phyloP scores from a whole-genome alignment of 768 basidiomycete genomes.

The Pulveroboletus frians region DNA sequence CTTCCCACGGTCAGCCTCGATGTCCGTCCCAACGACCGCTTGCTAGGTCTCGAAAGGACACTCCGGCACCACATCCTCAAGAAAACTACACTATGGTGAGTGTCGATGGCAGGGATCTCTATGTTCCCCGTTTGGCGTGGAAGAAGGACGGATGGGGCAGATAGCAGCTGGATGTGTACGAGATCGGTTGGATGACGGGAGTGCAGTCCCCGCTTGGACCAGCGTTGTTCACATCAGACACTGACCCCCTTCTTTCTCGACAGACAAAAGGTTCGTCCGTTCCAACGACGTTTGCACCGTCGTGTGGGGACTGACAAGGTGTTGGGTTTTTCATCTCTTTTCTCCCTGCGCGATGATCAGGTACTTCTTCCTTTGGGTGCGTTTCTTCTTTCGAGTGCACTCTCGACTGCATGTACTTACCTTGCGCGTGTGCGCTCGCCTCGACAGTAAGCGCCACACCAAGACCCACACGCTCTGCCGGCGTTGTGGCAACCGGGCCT shows the following conservation, averaged over 20 bases:
- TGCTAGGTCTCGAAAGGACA: not conserved
- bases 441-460: constrained; percentile 85
- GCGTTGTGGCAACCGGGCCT: constrained; percentile 91
- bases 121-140: not conserved
- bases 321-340: not conserved
- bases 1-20: constrained; percentile 19
- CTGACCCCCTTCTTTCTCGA: constrained; percentile 24
- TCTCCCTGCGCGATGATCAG: constrained; percentile 37
- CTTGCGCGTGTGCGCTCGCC: not conserved
- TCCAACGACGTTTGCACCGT: not conserved
- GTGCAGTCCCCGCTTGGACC: not conserved
- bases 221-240: not conserved
- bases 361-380: constrained; percentile 95
- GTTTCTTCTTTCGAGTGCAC: constrained; percentile 28
- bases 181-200: constrained; percentile 32
- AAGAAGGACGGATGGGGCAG: constrained; percentile 19
- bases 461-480: constrained; percentile 97
- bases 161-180: constrained; percentile 17
- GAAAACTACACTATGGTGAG: constrained; percentile 45
- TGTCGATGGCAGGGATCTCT: constrained; percentile 15
- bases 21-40: not conserved
- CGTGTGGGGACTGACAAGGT: constrained; percentile 9
- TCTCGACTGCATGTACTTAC: not conserved
- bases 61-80: constrained; percentile 28
- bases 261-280: constrained; percentile 81